Evolutionary conservation across 2,329 filamentous ascomycete species (phyloP).

Genomic region (Fusarium kyushuense): DNA sequence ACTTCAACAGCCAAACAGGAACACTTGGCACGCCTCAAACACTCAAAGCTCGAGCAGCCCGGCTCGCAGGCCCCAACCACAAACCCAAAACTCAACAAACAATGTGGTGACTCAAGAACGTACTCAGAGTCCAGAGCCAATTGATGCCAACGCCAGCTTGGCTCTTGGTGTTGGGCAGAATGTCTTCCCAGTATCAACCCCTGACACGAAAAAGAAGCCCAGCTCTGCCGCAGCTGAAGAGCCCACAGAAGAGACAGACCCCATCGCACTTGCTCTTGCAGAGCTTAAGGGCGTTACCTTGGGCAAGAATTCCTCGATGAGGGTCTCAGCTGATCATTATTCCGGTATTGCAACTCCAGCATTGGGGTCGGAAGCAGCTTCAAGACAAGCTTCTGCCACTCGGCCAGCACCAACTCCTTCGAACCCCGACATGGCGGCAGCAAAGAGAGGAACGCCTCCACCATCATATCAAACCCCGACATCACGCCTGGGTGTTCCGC

Average conservation of each 20-base stretch:
- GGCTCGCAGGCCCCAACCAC: slow-evolving; percentile 56
- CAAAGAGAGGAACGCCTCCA: slow-evolving; percentile 80
- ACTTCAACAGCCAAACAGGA: slow-evolving; percentile 62
- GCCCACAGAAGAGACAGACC: slow-evolving; percentile 76
- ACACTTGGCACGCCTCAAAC: slow-evolving; percentile 67
- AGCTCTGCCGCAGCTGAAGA: slow-evolving; percentile 49
- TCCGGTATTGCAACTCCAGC: slow-evolving; percentile 91
- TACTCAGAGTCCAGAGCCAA: slow-evolving; percentile 80
- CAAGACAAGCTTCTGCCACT: slow-evolving; percentile 46
- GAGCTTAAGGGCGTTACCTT: slow-evolving; percentile 87
- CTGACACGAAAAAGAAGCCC: slow-evolving; percentile 67
- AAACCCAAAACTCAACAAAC: slow-evolving; percentile 54
- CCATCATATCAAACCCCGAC: slow-evolving; percentile 79
- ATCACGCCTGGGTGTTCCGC: slow-evolving; percentile 85
- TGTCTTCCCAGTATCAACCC: slow-evolving; percentile 90
- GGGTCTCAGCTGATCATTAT: slow-evolving; percentile 96
- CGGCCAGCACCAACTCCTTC: slow-evolving; percentile 70
- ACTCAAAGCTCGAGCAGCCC: slow-evolving; percentile 48
- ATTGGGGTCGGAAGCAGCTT: slow-evolving; percentile 59
- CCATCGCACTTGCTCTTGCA: slow-evolving; percentile 90
- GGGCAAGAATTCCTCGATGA: slow-evolving; percentile 80
- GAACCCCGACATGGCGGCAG: slow-evolving; percentile 60
- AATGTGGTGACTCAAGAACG: slow-evolving; percentile 56
- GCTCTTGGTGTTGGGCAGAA: slow-evolving; percentile 96
- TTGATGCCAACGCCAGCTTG: slow-evolving; percentile 91